Base-by-base conservation (phyloP, 768 basidiomycete species). In the Phaeolepiota aurea region DNA sequence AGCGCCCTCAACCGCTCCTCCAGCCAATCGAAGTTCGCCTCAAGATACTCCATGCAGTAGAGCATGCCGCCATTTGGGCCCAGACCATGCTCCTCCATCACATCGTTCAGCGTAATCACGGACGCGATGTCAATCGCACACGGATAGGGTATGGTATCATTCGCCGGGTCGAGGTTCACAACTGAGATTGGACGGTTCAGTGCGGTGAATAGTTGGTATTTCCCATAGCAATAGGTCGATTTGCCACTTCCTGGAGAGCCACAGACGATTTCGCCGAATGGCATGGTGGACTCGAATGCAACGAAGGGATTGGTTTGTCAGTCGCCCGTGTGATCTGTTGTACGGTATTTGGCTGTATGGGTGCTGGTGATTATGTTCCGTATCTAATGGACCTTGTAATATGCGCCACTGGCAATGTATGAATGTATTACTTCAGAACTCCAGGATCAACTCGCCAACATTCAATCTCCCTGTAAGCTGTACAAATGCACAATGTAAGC, bases 51-150 rank as follows among this genome's bases (percentile, higher is more conserved):
- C 76, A 96, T 86, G 55, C 91, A 94, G 53, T 91, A 98, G 19
- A 98, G 62, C 82, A 97, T 88, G 4, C 78, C 94, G 11, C 96
- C 96, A 50, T 99, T 99, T 0, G 96, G 96, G 0, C 96, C 96
- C 1, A 99, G 71, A 0, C 77, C 76, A 50, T 84, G 77, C 39
- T 80, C 77, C 10, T 78, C 61, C 93, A 97, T 96, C 13, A 78
- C 90, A 50, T 90, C 85, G 36, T 82, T 66, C 25, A 98, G 76
- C 0, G 84, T 90, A 57, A 99, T 87, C 41, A 98, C 75, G 0
- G 77, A 77, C 0, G 85, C 71, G 38, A 98, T 85, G 56, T 87
- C 79, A 55, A 99, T 68, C 0, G 86, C 79, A 56, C 90, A 94
- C 20, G 91, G 91, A 61, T 98, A 99, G 16, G 90, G 82, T 20